Evolutionary conservation across 768 basidiomycete species (phyloP), one percentile per base, ranked within the genome.

Genomic region (Lactifluus subvellereus): DNA sequence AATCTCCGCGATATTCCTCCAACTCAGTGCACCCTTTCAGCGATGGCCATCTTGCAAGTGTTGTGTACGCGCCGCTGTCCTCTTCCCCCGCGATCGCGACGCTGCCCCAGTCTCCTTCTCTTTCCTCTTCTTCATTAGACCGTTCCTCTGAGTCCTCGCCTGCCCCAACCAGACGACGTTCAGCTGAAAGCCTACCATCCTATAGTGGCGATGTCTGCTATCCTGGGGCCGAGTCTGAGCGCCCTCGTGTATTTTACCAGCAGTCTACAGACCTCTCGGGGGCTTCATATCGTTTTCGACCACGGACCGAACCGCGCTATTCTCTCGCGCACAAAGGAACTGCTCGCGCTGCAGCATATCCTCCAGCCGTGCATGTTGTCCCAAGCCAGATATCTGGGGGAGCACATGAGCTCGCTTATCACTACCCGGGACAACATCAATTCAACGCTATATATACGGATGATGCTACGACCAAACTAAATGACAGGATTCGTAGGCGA

Each of bases 391-490:
- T 61, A 61, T 62, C 63, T 45, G 27, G 56, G 33, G 59, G 48
- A 7, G 20, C 52, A 56, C 53, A 71, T 51, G 61, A 64, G 62
- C 69, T 75, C 50, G 59, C 73, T 6, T 76, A 76, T 67, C 71
- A 77, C 18, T 72, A 76, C 55, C 74, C 78, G 8, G 75, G 75
- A 60, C 73, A 67, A 43, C 72, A 27, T 0, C 27, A 74, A 33
- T 75, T 74, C 55, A 64, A 75, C 50, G 74, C 80, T 60, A 74
- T 78, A 35, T 77, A 86, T 73, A 91, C 89, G 0, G 87, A 89
- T 72, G 89, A 91, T 67, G 89, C 89, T 0, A 82, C 88, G 1
- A 90, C 88, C 0, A 91, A 91, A 74, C 78, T 91, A 60, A 86
- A 83, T 70, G 87, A 90, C 71, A 80, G 88, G 45, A 86, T 91